Evolutionary conservation across 371 early-diverging fungal genomes (phyloP), one percentile per base, ranked within the genome.

Genomic region (Massospora cicadina): DNA sequence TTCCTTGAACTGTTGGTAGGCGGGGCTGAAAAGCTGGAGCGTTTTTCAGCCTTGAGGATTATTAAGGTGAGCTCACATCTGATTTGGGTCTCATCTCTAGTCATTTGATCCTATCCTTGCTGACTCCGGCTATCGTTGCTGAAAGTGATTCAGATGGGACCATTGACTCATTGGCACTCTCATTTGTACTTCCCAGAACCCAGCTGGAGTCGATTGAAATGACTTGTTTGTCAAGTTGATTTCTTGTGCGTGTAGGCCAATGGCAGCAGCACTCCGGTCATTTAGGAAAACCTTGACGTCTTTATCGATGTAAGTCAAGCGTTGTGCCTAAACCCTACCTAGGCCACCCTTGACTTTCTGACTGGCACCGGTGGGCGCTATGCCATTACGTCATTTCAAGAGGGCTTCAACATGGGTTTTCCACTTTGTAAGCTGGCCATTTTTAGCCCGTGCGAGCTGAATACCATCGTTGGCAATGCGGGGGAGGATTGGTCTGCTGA

Each of bases 121-220:
- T 30, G 2, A 25, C 5, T 29, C 25, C 30, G 30, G 12, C 17
- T 3, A 58, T 28, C 21, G 21, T 58, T 81, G 82, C 0, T 84
- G 88, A 63, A 72, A 93, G 53, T 77, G 81, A 33, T 76, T 95
- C 5, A 91, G 90, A 68, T 93, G 92, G 72, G 86, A 88, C 0
- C 74, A n/a, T n/a, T n/a, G 92, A 31, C 90, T 43, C 43, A 43
- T 10, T 43, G 5, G 43, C 43, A 43, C 43, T 43, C 17, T 10
- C 43, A 43, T 43, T 43, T 43, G 43, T 43, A 5, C 17, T 43
- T 17, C 43, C 43, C 10, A 17, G 90, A 12, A 93, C 93, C 0
- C 79, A 86, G 74, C 43, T 26, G 12, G 63, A 54, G 17, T 13
- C 21, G n/a, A 12, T 53, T 24, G 25, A 26, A 27, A 26, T 81